Evolutionary conservation across 2,329 filamentous ascomycete species (phyloP).

Genomic region (Colletotrichum lini): DNA sequence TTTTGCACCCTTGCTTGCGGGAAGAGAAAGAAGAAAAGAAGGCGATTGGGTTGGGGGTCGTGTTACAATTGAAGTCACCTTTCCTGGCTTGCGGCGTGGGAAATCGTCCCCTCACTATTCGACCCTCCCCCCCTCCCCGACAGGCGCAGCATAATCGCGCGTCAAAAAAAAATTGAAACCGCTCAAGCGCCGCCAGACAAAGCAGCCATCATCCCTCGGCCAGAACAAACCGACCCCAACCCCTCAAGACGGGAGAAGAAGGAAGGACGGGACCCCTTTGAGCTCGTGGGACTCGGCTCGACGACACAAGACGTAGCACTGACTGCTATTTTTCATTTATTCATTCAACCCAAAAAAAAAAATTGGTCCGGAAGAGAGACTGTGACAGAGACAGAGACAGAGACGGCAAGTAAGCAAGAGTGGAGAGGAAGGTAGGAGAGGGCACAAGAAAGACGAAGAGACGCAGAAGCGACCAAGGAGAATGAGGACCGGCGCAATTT

Average conservation of each 20-base stretch:
- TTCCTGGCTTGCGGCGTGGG: conserved; percentile 17
- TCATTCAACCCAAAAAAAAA: not conserved
- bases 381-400: not conserved
- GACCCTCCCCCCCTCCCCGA: conserved; percentile 49
- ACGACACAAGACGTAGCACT: not conserved
- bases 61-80: conserved; percentile 21
- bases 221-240: conserved; percentile 20
- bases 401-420: not conserved
- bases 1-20: not conserved
- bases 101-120: conserved; percentile 32
- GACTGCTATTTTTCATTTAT: not conserved
- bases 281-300: conserved; percentile 6
- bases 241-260: conserved; percentile 26
- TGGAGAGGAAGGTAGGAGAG: not conserved
- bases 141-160: conserved; percentile 63
- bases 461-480: conserved; percentile 3
- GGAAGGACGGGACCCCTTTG: conserved; percentile 5
- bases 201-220: conserved; percentile 42
- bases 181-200: conserved; percentile 54
- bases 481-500: conserved; percentile 4
- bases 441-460: conserved; percentile 5
- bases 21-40: not conserved
- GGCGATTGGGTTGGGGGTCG: conserved; percentile 29
- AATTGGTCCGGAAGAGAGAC: not conserved
- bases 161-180: conserved; percentile 51